Percentiles rank a stretch among this genome's conserved stretches.
Evolutionary conservation across 129 eudicot genomes (phyloP).

Genomic region (sunflower (Helianthus annuus)): DNA sequence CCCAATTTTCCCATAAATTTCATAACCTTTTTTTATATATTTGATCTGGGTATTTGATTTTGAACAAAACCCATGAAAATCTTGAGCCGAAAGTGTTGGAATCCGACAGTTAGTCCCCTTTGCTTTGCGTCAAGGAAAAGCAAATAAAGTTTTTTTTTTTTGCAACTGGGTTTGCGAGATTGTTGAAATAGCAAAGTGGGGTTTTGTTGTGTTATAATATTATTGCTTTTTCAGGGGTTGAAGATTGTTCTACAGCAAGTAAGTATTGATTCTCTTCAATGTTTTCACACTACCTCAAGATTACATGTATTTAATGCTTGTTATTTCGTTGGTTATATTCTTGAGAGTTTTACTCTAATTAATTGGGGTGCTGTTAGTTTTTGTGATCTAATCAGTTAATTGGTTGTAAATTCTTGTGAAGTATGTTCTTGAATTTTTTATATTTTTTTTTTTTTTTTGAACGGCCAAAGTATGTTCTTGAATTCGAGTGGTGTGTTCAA

Average conservation of each 20-base stretch:
- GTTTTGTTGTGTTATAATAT: background rate
- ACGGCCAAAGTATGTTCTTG: too few relatives aligned
- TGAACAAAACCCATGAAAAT: background rate
- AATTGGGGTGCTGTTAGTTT: too few relatives aligned
- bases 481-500: too few relatives aligned
- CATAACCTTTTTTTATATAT: background rate
- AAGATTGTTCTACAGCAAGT: conserved; percentile 33
- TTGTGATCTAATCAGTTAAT: too few relatives aligned
- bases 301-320: background rate
- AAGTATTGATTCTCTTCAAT: conserved; percentile 37
- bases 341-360: too few relatives aligned
- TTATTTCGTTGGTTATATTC: background rate
- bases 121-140: conserved; percentile 43
- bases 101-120: conserved; percentile 27
- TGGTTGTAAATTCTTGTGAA: too few relatives aligned
- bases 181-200: conserved; percentile 36
- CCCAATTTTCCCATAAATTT: conserved; percentile 9
- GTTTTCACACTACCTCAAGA: conserved; percentile 20
- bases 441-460: too few relatives aligned
- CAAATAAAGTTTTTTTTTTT: conserved; percentile 19
- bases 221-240: conserved; percentile 20
- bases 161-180: conserved; percentile 32
- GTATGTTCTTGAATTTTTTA: too few relatives aligned
- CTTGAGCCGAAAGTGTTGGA: conserved; percentile 36
- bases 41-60: background rate